A percentile compares a stretch with the other conserved stretches of the same genome.
Evolutionary conservation across 148 eudicot species (phyloP).

Genomic region (Rhododendron simsii): DNA sequence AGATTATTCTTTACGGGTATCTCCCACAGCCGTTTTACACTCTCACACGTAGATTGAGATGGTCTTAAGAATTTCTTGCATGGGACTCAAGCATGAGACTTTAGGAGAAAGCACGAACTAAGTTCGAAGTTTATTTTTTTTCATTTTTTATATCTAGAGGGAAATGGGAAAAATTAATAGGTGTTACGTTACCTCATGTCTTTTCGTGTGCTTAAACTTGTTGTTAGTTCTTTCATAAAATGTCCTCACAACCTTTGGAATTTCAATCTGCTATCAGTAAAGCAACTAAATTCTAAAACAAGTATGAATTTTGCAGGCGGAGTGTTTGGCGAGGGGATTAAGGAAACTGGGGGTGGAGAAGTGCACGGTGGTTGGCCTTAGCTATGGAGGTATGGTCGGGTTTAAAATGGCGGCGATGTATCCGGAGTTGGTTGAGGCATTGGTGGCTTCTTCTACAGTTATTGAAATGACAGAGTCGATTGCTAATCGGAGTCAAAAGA

Average conservation of each 20-base stretch:
- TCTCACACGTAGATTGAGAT: too few species aligned
- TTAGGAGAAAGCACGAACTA: too few species aligned
- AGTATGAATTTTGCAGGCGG: conserved; percentile 28
- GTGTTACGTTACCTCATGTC: neutral
- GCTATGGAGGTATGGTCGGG: conserved; percentile 59
- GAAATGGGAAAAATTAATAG: neutral
- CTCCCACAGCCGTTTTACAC: too few species aligned
- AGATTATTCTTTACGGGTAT: too few species aligned
- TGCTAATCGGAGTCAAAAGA: neutral
- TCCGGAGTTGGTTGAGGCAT: conserved; percentile 39
- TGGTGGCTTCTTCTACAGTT: conserved; percentile 40
- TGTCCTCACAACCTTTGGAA: conserved; percentile 5
- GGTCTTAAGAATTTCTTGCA: too few species aligned
- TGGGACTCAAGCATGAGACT: too few species aligned
- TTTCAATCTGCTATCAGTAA: too few species aligned
- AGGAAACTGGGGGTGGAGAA: conserved; percentile 38
- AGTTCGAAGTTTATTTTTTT: too few species aligned
- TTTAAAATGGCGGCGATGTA: conserved; percentile 46
- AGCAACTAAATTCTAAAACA: neutral
- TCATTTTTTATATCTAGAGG: neutral
- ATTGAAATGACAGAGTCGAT: conserved; percentile 32
- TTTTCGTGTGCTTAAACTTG: neutral
- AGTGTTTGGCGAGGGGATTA: conserved; percentile 40
- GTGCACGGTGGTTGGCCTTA: conserved; percentile 50
- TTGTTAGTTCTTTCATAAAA: too few species aligned